Base-by-base conservation (phyloP, 1,284 basidiomycete species). In the Retiboletus flavoniger region DNA sequence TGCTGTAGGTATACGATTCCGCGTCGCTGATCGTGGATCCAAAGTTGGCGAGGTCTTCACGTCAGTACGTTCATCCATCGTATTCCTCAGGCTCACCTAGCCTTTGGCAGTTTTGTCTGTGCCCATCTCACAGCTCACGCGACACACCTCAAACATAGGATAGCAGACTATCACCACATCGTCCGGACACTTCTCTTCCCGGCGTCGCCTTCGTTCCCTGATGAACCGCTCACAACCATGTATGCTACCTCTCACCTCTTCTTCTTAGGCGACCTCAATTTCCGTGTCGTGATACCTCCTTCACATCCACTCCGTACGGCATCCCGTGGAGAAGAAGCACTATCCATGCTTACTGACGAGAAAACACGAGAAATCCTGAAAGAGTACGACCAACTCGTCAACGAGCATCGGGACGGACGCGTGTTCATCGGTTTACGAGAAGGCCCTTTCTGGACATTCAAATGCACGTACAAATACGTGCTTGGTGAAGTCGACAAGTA, bases 51-150 rank as follows among this genome's bases (percentile, higher is more conserved):
- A 95, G 68, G 82, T 81, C 2, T 89, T 86, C 74, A 95, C 93
- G 91, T 93, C 73, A 71, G 89, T 81, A 46, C 44, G 36, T 55
- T 32, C 48, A 51, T 31, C 35, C 11, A 16, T 24, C 21, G 14
- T 45, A 32, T 24, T 48, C 11, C 47, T 51, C 26, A 11, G 38
- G 47, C 45, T 53, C 45, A 68, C 47, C 7, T 21, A 7, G 21
- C 16, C 4, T 21, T 24, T 24, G 26, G 39, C 57, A 98, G 95
- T 7, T 98, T 99, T 66, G 90, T 98, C 21, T 89, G 87, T 65
- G 90, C 93, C 11, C 95, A 99, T 75, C 80, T 99, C 47, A 85
- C 94, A 4, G 90, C 96, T 4, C 90, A 95, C 69, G 86, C 88
- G 50, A 75, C 83, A 48, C 85, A 91, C 54, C 76, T 96, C 39